These are phyloP conservation scores for Candida nanaspora DNA, from an alignment of 805 yeast genomes.

Conservation along the genomic window DNA sequence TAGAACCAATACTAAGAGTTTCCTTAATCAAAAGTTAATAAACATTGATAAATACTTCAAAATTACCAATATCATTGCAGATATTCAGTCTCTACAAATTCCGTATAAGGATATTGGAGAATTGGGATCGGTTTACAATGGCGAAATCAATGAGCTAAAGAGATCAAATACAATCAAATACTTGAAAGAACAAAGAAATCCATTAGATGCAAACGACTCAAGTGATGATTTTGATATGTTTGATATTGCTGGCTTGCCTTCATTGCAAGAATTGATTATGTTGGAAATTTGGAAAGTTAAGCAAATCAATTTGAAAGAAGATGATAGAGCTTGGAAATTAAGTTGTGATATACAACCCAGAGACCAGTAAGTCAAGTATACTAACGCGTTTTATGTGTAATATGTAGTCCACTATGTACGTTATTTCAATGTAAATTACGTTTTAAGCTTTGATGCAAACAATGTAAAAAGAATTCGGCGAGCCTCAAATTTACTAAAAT, in stretches of 20 bases:
- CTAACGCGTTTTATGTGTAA: too few relatives aligned
- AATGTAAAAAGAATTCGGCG: too few relatives aligned
- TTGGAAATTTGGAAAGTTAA: constrained; percentile 66
- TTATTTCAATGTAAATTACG: too few relatives aligned
- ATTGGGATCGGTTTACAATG: constrained; percentile 19
- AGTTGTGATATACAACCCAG: constrained; percentile 57
- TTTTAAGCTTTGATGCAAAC: too few relatives aligned
- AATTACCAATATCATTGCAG: constrained; percentile 58
- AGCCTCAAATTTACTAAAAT: too few relatives aligned
- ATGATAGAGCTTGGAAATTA: constrained; percentile 67
- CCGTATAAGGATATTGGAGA: constrained; percentile 37
- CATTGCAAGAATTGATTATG: constrained; percentile 51
- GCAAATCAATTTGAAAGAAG: constrained; percentile 50
- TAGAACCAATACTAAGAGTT: constrained; percentile 44
- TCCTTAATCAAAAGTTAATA: constrained; percentile 51
- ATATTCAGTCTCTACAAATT: constrained; percentile 61
- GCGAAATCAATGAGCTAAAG: constrained; percentile 15
- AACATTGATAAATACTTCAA: constrained; percentile 70
- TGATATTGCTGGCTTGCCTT: constrained; percentile 32
- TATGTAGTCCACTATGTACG: too few relatives aligned
- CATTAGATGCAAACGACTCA: constrained; percentile 5
- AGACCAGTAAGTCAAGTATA: constrained; percentile 29
- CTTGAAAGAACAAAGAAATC: constrained; percentile 11
- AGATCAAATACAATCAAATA: constrained; percentile 23
- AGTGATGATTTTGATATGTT: constrained; percentile 24